These are phyloP conservation scores for Sporothrix pallida DNA, from an alignment of 2,329 filamentous ascomycete genomes.

Conservation along the genomic window DNA sequence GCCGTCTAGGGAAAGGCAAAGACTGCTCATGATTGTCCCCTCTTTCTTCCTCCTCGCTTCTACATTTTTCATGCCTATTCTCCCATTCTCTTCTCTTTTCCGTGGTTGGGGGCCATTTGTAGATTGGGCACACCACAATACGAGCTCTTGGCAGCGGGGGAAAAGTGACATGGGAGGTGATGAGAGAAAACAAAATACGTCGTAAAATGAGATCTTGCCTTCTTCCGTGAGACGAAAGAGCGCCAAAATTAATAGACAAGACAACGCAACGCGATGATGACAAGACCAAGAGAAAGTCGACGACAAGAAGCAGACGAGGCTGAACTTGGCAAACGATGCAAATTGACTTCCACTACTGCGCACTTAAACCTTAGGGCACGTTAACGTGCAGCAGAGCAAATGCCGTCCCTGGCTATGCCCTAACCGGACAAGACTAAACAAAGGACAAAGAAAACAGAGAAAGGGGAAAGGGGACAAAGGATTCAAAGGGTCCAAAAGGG, in stretches of 20 bases:
- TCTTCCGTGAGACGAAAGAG: not conserved
- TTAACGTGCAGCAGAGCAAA: not conserved
- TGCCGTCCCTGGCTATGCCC: not conserved
- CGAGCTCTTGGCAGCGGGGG: conserved; percentile 2
- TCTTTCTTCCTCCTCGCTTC: not conserved
- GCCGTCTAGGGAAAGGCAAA: too few relatives aligned
- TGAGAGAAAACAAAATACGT: not conserved
- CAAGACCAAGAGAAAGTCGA: not conserved
- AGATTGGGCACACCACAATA: not conserved
- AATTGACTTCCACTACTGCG: too few relatives aligned
- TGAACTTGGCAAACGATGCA: not conserved
- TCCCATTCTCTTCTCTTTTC: not conserved
- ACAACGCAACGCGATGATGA: not conserved
- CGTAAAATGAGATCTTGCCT: not conserved
- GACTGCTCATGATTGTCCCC: not conserved
- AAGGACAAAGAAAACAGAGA: not conserved
- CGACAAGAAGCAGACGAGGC: not conserved
- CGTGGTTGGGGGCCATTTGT: not conserved
- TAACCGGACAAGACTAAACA: conserved; percentile 15
- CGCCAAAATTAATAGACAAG: not conserved
- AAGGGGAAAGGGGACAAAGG: not conserved
- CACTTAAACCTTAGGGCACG: not conserved
- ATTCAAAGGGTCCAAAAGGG: not conserved
- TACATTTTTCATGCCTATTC: not conserved
- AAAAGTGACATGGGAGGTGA: not conserved